phyloP scores from a whole-genome alignment of 306 rosid genomes.

The Prunus kanzakura region DNA sequence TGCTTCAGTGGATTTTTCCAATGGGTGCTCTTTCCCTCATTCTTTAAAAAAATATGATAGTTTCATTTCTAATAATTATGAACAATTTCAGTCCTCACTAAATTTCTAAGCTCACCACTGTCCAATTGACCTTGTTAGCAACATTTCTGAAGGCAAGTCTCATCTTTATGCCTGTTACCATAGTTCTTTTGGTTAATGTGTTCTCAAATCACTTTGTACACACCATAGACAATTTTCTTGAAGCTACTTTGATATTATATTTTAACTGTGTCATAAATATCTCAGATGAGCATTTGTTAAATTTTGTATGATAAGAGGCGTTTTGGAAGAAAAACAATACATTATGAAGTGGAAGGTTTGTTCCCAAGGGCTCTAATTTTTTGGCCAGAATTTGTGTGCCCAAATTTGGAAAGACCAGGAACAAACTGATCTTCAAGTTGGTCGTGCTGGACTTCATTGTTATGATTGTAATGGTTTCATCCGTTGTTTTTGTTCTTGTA shows the following conservation, averaged over 20 bases:
- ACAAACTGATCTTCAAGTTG: no score
- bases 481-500: neutral
- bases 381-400: neutral
- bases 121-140: neutral
- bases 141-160: neutral
- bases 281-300: neutral
- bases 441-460: neutral
- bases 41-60: neutral
- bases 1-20: neutral
- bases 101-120: neutral
- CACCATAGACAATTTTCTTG: neutral
- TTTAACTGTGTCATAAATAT: neutral
- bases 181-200: neutral
- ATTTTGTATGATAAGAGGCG: neutral
- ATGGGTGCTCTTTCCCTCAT: neutral
- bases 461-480: neutral
- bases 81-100: neutral
- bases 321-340: neutral
- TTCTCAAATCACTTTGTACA: neutral
- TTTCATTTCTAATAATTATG: neutral
- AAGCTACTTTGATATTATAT: no score
- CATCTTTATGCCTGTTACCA: neutral
- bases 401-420: no score
- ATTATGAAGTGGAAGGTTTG: neutral
- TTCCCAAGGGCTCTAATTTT: neutral